Conservation (phyloP, 2,329 filamentous ascomycete genomes). For the Aureobasidium sp. region DNA sequence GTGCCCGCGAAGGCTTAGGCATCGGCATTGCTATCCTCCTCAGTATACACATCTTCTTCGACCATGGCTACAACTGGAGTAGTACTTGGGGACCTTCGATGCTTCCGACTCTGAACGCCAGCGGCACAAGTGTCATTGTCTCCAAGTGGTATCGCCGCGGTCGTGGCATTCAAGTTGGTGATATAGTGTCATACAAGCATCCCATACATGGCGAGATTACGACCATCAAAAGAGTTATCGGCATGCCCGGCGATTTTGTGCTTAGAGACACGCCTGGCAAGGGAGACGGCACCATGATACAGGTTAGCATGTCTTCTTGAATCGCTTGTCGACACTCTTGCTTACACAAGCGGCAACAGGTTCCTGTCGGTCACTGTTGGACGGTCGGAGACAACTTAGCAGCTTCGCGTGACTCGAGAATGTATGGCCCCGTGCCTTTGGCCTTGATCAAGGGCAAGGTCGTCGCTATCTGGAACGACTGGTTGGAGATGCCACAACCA, state of each 20-base stretch:
- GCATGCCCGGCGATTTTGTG: conserved; percentile 59
- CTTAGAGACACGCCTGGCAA: conserved; percentile 52
- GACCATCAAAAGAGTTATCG: conserved; percentile 67
- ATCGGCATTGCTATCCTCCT: conserved; percentile 12
- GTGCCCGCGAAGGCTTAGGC: neutral
- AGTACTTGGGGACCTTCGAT: conserved; percentile 69
- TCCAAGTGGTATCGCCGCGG: conserved; percentile 62
- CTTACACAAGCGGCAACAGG: conserved; percentile 39
- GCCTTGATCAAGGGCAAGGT: conserved; percentile 79
- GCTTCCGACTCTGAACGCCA: conserved; percentile 70
- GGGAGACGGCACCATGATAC: conserved; percentile 47
- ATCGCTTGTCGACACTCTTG: neutral
- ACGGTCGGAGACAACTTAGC: conserved; percentile 80
- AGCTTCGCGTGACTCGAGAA: conserved; percentile 76
- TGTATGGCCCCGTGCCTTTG: conserved; percentile 79
- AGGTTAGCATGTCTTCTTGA: conserved; percentile 39
- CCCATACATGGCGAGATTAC: conserved; percentile 47
- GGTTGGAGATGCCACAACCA: conserved; percentile 8
- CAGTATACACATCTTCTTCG: conserved; percentile 26
- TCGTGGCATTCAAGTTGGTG: conserved; percentile 62
- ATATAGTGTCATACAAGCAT: conserved; percentile 71
- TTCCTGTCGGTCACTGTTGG: conserved; percentile 89
- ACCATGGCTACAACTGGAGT: conserved; percentile 53
- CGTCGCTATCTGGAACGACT: conserved; percentile 35
- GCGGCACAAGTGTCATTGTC: conserved; percentile 61